A percentile compares a stretch with the other conserved stretches of the same genome.
Conservation (phyloP, 2,329 filamentous ascomycete genomes). For the Calonectria hongkongensis region DNA sequence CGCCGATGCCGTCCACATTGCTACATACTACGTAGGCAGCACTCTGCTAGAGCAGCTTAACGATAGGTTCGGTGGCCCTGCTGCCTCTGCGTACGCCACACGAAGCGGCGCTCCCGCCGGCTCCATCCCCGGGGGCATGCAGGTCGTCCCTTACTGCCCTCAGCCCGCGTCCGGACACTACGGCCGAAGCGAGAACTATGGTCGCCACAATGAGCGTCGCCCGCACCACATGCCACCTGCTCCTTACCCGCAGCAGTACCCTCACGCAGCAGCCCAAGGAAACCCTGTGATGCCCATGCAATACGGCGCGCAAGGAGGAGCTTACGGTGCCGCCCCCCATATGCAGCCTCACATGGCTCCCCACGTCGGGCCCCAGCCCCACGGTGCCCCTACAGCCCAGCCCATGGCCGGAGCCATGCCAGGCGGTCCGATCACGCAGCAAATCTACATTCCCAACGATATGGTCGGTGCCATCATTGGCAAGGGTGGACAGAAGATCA, state of each 20-base stretch:
- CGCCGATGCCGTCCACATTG: slow-evolving; percentile 98
- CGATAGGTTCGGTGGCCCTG: slow-evolving; percentile 95
- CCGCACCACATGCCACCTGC: slow-evolving; percentile 85
- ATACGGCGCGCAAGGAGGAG: slow-evolving; percentile 84
- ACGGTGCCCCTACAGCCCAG: slow-evolving; percentile 82
- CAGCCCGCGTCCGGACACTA: slow-evolving; percentile 95
- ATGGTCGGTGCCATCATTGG: slow-evolving; percentile 99
- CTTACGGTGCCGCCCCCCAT: slow-evolving; percentile 85
- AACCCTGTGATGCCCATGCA: slow-evolving; percentile 81
- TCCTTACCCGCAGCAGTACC: slow-evolving; percentile 83
- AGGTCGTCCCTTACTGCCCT: slow-evolving; percentile 98
- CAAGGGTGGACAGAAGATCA: slow-evolving; percentile 99
- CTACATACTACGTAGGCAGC: slow-evolving; percentile 98
- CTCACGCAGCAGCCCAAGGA: slow-evolving; percentile 76
- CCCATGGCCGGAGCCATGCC: slow-evolving; percentile 81
- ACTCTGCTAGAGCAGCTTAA: slow-evolving; percentile 98
- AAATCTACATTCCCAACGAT: slow-evolving; percentile 99
- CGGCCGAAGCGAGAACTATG: slow-evolving; percentile 91
- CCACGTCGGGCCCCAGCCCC: slow-evolving; percentile 72
- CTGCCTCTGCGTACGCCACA: slow-evolving; percentile 97
- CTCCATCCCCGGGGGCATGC: slow-evolving; percentile 97
- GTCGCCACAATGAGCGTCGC: slow-evolving; percentile 82
- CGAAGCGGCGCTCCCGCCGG: slow-evolving; percentile 94
- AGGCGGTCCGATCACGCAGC: slow-evolving; percentile 87
- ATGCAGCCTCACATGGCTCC: slow-evolving; percentile 84